Evolutionary conservation across 495 filamentous ascomycete species (phyloP).

Genomic region (Hypoxylon subgilvum): DNA sequence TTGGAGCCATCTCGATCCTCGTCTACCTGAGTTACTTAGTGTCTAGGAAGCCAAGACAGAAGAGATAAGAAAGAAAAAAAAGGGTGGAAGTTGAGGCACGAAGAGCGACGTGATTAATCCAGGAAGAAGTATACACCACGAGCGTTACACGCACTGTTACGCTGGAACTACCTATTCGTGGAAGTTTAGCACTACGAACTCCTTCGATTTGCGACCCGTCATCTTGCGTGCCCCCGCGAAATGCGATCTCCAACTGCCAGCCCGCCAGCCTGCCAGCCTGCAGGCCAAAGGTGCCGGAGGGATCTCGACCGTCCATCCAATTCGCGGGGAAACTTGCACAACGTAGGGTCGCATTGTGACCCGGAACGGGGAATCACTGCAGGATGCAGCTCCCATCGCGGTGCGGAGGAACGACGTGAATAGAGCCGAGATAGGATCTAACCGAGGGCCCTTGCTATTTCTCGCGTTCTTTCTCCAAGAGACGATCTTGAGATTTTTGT

Average conservation of each 20-base stretch:
- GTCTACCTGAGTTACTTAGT: background rate
- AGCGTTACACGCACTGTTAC: slow-evolving; percentile 5
- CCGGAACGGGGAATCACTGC: slow-evolving; percentile 16
- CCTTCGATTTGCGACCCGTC: too few species aligned
- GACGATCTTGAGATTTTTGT: slow-evolving; percentile 33
- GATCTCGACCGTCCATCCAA: slow-evolving; percentile 23
- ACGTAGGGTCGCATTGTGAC: slow-evolving; percentile 16
- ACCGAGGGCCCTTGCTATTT: slow-evolving; percentile 11
- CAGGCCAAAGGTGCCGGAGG: slow-evolving; percentile 26
- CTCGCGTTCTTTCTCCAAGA: slow-evolving; percentile 41
- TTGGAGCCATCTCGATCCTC: slow-evolving; percentile 24
- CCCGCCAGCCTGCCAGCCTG: too few species aligned
- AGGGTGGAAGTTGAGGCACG: background rate
- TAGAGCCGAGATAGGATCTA: slow-evolving; percentile 22
- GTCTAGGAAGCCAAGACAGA: slow-evolving; percentile 11
- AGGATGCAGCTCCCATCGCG: slow-evolving; percentile 4
- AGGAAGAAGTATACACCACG: slow-evolving; percentile 9
- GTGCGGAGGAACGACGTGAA: slow-evolving; percentile 12
- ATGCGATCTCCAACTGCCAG: background rate
- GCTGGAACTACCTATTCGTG: slow-evolving; percentile 3
- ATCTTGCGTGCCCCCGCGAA: slow-evolving; percentile 6
- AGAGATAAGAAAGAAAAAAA: background rate
- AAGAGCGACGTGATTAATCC: slow-evolving; percentile 16
- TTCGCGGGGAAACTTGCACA: slow-evolving; percentile 26
- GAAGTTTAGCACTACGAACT: too few species aligned